A percentile compares a stretch with the other conserved stretches of the same genome.
These are phyloP conservation scores for Cotoneaster glaucophyllus DNA, from an alignment of 306 rosid species.

Conservation along the genomic window DNA sequence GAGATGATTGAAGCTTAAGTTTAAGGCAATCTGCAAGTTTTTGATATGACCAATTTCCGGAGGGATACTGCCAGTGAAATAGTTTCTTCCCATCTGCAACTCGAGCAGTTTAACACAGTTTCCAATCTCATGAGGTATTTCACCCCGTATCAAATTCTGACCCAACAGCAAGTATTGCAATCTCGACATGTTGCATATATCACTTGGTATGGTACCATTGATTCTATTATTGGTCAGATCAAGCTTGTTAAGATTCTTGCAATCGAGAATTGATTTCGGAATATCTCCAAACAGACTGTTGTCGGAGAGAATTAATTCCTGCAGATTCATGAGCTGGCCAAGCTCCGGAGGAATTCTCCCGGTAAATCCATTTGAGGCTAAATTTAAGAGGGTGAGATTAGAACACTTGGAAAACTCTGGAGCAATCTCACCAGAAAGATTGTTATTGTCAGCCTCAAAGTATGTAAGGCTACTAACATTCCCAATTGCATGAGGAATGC, in stretches of 20 bases:
- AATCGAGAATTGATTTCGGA: conserved; percentile 63
- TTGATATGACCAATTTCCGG: conserved; percentile 86
- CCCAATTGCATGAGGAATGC: conserved; percentile 52
- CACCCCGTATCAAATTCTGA: conserved; percentile 86
- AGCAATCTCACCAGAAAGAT: conserved; percentile 72
- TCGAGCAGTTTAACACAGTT: conserved; percentile 79
- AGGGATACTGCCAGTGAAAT: conserved; percentile 70
- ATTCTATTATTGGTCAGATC: conserved; percentile 87
- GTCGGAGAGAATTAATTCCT: conserved; percentile 87
- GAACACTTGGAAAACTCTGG: conserved; percentile 66
- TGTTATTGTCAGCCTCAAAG: conserved; percentile 87
- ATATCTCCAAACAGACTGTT: conserved; percentile 77
- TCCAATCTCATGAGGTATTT: conserved; percentile 88
- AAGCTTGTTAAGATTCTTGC: conserved; percentile 89
- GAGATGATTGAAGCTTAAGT: conserved; percentile 89
- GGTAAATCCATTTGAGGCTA: conserved; percentile 83
- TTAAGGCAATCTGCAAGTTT: conserved; percentile 91
- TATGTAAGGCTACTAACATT: conserved; percentile 89
- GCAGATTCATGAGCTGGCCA: conserved; percentile 80
- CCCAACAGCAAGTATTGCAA: conserved; percentile 84
- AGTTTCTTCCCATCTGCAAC: conserved; percentile 78
- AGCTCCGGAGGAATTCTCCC: conserved; percentile 72
- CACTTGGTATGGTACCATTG: conserved; percentile 81
- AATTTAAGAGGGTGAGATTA: conserved; percentile 85
- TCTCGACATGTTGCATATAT: conserved; percentile 77